phyloP scores from a whole-genome alignment of 2,329 filamentous ascomycete species.

The Diaporthe sp. region DNA sequence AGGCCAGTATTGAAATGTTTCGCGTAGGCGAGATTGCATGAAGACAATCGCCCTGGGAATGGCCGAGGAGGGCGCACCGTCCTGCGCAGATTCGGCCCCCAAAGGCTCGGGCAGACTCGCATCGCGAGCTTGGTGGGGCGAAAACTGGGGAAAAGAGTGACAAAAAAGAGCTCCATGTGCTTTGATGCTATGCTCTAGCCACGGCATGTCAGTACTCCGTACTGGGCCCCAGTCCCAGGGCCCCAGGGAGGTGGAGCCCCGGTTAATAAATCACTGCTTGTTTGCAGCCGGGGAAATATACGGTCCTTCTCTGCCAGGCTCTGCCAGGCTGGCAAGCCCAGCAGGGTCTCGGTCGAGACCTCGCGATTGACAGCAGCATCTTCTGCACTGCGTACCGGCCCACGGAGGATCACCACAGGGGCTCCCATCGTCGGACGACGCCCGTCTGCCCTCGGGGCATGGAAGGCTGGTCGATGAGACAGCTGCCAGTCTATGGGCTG shows the following conservation, averaged over 20 bases:
- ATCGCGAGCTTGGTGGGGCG: slow-evolving; percentile 38
- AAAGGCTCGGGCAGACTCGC: slow-evolving; percentile 36
- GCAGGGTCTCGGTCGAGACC: slow-evolving; percentile 27
- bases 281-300: slow-evolving; percentile 36
- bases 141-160: slow-evolving; percentile 35
- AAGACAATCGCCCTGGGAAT: slow-evolving; percentile 17
- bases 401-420: slow-evolving; percentile 31
- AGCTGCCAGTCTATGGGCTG: slow-evolving; percentile 29
- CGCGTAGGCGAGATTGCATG: slow-evolving; percentile 14
- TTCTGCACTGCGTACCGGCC: slow-evolving; percentile 5
- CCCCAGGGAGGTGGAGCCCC: slow-evolving; percentile 36
- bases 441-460: slow-evolving; percentile 29
- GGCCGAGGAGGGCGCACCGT: slow-evolving; percentile 14
- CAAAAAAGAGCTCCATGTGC: slow-evolving; percentile 32
- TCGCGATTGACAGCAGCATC: slow-evolving; percentile 5
- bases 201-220: slow-evolving; percentile 22
- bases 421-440: slow-evolving; percentile 32
- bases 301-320: slow-evolving; percentile 25
- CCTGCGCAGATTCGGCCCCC: slow-evolving; percentile 26
- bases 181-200: slow-evolving; percentile 19
- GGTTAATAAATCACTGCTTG: slow-evolving; percentile 25
- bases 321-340: slow-evolving; percentile 30
- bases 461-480: slow-evolving; percentile 28
- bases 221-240: slow-evolving; percentile 17
- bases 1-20: slow-evolving; percentile 4